phyloP scores from a whole-genome alignment of 106 monocot genomes.

The Acanthochlamys bracteata region DNA sequence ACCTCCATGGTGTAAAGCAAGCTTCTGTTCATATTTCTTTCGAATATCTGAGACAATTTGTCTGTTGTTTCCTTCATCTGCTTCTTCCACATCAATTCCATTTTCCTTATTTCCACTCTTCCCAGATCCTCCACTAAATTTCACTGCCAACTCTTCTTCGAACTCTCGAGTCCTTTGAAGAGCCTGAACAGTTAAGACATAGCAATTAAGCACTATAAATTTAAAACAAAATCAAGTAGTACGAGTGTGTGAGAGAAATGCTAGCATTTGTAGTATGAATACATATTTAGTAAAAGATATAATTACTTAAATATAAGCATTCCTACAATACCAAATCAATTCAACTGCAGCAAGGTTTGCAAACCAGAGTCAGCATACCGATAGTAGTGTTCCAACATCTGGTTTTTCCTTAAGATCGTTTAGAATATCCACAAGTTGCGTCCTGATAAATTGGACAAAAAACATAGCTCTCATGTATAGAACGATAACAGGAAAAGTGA shows the following conservation, averaged over 20 bases:
- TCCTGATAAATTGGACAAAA: conserved; percentile 36
- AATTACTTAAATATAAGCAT: too few relatives aligned
- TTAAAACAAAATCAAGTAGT: too few relatives aligned
- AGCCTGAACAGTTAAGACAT: conserved; percentile 37
- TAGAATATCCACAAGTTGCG: conserved; percentile 83
- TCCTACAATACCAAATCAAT: too few relatives aligned
- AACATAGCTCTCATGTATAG: not conserved
- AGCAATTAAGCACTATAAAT: too few relatives aligned
- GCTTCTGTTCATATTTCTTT: conserved; percentile 88
- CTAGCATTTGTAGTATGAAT: too few relatives aligned
- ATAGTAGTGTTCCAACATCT: conserved; percentile 78
- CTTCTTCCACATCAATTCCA: conserved; percentile 61
- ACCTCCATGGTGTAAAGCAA: conserved; percentile 43
- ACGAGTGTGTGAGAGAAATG: too few relatives aligned
- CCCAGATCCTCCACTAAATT: conserved; percentile 81
- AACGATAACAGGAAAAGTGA: too few relatives aligned
- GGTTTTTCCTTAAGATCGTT: conserved; percentile 93
- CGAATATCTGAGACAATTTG: conserved; percentile 85
- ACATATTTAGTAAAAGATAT: too few relatives aligned
- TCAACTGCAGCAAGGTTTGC: not conserved
- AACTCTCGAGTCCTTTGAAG: conserved; percentile 94
- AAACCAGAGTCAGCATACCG: conserved; percentile 31
- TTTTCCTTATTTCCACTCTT: conserved; percentile 37
- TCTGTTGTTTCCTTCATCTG: conserved; percentile 43
- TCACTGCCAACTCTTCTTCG: conserved; percentile 93